A percentile compares a stretch with the other conserved stretches of the same genome.
Conservation (phyloP, 306 rosid genomes). For the Lathyrus aphaca region DNA sequence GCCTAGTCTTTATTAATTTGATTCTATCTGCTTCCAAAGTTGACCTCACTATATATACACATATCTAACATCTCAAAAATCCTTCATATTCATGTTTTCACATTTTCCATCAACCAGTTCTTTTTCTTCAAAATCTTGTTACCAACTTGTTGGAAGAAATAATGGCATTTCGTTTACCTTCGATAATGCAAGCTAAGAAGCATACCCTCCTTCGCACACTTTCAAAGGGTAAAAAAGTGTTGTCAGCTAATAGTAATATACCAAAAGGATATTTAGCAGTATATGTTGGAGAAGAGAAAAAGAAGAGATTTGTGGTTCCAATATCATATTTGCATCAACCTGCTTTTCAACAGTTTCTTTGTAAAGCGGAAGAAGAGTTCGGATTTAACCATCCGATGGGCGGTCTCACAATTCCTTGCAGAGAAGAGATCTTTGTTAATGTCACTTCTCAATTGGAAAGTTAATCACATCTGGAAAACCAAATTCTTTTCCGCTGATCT, state of each 20-base stretch:
- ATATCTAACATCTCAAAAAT: neutral
- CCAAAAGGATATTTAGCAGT: constrained; percentile 92
- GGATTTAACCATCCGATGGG: too few relatives aligned
- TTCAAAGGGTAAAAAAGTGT: neutral
- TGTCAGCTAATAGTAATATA: constrained; percentile 46
- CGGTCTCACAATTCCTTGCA: constrained; percentile 89
- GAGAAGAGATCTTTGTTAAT: constrained; percentile 66
- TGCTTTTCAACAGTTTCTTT: constrained; percentile 67
- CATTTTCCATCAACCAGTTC: neutral
- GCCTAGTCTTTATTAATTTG: neutral
- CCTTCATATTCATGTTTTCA: neutral
- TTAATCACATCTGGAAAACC: too few relatives aligned
- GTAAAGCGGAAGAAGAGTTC: constrained; percentile 55
- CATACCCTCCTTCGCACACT: neutral
- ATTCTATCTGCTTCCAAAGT: neutral
- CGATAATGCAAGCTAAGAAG: constrained; percentile 10
- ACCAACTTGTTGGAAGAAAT: neutral
- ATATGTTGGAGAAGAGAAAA: constrained; percentile 68
- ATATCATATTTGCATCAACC: constrained; percentile 81
- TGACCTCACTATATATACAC: neutral
- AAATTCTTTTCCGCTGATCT: too few relatives aligned
- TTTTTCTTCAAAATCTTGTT: neutral
- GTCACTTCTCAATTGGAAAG: constrained; percentile 48
- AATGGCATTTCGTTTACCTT: constrained; percentile 20
- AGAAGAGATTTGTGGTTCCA: constrained; percentile 83